phyloP scores from a whole-genome alignment of 2,329 filamentous ascomycete genomes.

The Stagonosporopsis vannaccii region DNA sequence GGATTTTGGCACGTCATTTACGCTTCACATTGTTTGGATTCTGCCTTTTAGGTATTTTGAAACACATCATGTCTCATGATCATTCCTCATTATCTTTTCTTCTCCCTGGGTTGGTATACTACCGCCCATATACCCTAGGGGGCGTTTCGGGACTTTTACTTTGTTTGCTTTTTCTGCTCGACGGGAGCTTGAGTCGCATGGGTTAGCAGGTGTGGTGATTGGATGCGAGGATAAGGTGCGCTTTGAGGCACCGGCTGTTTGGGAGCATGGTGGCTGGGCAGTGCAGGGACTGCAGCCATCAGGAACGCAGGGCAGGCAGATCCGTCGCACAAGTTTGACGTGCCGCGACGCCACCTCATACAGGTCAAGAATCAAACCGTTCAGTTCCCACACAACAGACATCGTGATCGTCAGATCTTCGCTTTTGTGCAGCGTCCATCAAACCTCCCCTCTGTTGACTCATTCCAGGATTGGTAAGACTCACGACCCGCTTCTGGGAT shows the following conservation, averaged over 20 bases:
- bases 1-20: constrained; percentile 16
- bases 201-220: constrained; percentile 11
- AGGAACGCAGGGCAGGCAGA: constrained; percentile 20
- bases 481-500: constrained; percentile 13
- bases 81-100: constrained; percentile 18
- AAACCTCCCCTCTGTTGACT: constrained; percentile 1
- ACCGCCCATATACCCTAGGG: constrained; percentile 23
- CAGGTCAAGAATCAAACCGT: constrained; percentile 18
- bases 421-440: constrained; percentile 10
- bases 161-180: constrained; percentile 16
- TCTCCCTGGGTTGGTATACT: constrained; percentile 15
- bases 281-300: constrained; percentile 19
- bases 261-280: constrained; percentile 15
- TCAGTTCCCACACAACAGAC: constrained; percentile 13
- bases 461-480: constrained; percentile 3
- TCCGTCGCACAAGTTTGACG: constrained; percentile 12
- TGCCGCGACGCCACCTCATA: constrained; percentile 15
- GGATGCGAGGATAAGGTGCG: constrained; percentile 11
- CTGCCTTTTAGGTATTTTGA: constrained; percentile 17
- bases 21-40: constrained; percentile 15
- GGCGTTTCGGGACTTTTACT: constrained; percentile 16
- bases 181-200: constrained; percentile 14
- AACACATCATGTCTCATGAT: constrained; percentile 23
- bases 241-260: constrained; percentile 19
- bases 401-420: constrained; percentile 8